A percentile compares a stretch with the other conserved stretches of the same genome.
These are phyloP conservation scores for Scenedesmus sp. DNA, from an alignment of 163 green algal genomes.

Conservation along the genomic window DNA sequence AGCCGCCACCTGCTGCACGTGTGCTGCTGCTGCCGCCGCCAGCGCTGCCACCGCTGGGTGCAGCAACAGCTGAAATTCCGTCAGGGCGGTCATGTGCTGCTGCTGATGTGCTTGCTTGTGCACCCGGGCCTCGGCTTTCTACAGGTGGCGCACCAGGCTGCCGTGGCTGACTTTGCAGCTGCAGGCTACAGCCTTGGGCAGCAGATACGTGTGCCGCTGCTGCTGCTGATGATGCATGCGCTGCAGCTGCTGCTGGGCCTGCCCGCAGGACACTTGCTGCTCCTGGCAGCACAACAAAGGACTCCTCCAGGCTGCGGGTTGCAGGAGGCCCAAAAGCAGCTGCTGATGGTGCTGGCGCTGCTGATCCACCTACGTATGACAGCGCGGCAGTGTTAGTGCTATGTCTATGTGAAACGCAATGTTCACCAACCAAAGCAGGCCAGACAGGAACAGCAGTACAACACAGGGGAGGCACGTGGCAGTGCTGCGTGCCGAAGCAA, in stretches of 20 bases:
- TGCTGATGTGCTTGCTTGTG: slow-evolving; percentile 1
- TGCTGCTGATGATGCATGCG: slow-evolving; percentile 4
- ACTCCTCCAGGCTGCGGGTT: slow-evolving; percentile 77
- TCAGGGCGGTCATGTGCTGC: slow-evolving; percentile 11
- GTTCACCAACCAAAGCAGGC: background rate
- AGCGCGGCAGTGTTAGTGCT: too few relatives aligned
- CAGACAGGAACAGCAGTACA: too few relatives aligned
- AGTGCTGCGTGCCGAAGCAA: background rate
- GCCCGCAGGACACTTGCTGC: slow-evolving; percentile 54
- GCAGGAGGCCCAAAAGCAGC: background rate
- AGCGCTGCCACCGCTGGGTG: background rate
- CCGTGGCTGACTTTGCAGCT: slow-evolving; percentile 20
- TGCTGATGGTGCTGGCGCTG: background rate
- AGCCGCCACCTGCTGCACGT: slow-evolving; percentile 43
- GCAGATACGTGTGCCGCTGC: slow-evolving; percentile 45
- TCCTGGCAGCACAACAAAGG: slow-evolving; percentile 80
- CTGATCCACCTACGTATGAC: background rate
- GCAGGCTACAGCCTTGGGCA: background rate
- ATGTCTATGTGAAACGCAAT: too few relatives aligned
- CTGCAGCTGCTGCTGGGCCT: background rate
- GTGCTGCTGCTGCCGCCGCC: slow-evolving; percentile 39
- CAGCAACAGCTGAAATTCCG: background rate
- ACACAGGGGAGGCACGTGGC: too few relatives aligned
- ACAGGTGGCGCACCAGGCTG: background rate
- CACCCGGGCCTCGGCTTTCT: background rate